Evolutionary conservation across 1,139 yeast genomes (phyloP).

Genomic region (Pneumocystis oryctolagi): DNA sequence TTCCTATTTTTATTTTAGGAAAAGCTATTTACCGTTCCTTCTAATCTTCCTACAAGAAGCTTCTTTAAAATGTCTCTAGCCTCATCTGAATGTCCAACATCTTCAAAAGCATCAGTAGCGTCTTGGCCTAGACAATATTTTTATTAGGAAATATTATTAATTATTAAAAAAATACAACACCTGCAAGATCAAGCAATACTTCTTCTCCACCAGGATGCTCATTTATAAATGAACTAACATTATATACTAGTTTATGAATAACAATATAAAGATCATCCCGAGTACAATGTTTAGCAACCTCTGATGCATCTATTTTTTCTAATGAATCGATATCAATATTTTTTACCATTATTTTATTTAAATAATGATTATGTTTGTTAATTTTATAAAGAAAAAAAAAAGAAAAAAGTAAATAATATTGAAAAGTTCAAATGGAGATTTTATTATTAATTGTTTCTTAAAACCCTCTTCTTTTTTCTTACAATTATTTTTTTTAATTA

Average conservation of each 20-base stretch:
- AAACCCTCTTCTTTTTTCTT: background rate
- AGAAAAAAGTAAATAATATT: background rate
- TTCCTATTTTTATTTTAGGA: background rate
- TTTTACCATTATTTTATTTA: background rate
- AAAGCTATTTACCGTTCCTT: constrained; percentile 4
- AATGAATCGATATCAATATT: background rate
- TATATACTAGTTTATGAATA: constrained; percentile 80
- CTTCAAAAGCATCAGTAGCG: constrained; percentile 88
- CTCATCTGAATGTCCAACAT: constrained; percentile 95
- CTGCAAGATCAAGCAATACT: constrained; percentile 79
- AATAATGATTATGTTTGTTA: background rate
- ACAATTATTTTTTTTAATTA: too few species aligned
- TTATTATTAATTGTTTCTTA: background rate
- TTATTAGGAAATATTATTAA: background rate
- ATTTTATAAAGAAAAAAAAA: background rate
- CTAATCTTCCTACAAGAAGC: constrained; percentile 53
- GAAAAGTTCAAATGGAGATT: too few species aligned
- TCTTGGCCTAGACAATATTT: constrained; percentile 36
- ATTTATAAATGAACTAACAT: constrained; percentile 67
- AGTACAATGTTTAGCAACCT: constrained; percentile 40
- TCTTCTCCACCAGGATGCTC: constrained; percentile 99
- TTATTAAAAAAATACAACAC: constrained; percentile 25
- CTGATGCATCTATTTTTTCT: background rate
- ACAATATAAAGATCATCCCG: constrained; percentile 80
- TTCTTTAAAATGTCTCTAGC: constrained; percentile 64